Evolutionary conservation across 371 early-diverging fungal genomes (phyloP).

Genomic region (Mortierella sp.): DNA sequence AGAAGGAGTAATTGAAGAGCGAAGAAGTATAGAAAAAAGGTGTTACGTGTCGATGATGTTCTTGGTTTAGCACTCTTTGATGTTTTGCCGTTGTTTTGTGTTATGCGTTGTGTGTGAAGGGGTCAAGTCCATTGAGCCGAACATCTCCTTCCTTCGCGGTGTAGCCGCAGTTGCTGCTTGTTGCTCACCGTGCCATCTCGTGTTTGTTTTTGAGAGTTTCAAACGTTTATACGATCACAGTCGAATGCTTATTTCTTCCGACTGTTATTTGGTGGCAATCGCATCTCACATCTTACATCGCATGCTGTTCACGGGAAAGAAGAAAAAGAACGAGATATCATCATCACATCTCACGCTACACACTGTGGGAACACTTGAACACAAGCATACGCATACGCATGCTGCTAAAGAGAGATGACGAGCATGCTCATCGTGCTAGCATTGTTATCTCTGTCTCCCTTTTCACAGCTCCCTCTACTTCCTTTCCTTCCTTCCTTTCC

Average conservation of each 20-base stretch:
- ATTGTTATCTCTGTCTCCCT: neutral
- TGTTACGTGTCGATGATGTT: neutral
- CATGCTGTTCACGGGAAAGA: too few species aligned
- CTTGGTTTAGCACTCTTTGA: too few species aligned
- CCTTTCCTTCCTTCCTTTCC: neutral
- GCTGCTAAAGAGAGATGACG: neutral
- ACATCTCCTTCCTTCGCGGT: too few species aligned
- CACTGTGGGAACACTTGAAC: neutral
- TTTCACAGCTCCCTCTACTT: neutral
- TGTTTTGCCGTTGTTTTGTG: too few species aligned
- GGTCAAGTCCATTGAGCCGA: too few species aligned
- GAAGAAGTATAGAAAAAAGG: neutral
- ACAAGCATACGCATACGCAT: neutral
- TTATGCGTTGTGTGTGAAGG: too few species aligned
- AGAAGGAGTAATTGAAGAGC: neutral
- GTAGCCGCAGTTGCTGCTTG: too few species aligned
- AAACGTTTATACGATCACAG: too few species aligned
- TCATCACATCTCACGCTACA: neutral
- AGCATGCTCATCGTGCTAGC: neutral
- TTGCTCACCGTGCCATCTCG: too few species aligned
- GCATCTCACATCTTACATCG: neutral
- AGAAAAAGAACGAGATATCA: neutral
- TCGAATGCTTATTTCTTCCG: neutral
- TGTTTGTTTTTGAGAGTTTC: too few species aligned
- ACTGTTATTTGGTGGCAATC: neutral